These are phyloP conservation scores for Theobroma cacao DNA, from an alignment of 345 rosid species.

Conservation along the genomic window DNA sequence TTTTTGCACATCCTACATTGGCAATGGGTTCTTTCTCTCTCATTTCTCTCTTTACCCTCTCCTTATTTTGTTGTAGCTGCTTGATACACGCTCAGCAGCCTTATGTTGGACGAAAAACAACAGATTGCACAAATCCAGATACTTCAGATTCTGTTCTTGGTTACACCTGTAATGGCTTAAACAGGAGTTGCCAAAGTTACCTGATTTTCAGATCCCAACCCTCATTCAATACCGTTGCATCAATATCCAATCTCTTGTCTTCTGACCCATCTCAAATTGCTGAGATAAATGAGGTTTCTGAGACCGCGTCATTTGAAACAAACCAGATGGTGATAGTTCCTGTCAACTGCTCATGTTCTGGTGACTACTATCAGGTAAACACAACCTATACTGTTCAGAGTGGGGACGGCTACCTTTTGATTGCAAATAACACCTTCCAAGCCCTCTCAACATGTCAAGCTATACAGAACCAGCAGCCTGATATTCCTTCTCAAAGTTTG, in stretches of 20 bases:
- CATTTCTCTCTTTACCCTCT: conserved; percentile 13
- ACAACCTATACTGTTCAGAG: conserved; percentile 40
- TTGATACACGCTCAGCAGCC: conserved; percentile 62
- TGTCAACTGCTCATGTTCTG: conserved; percentile 68
- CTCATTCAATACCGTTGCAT: conserved; percentile 41
- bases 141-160: conserved; percentile 56
- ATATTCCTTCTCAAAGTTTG: conserved; percentile 17
- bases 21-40: conserved; percentile 25
- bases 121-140: conserved; percentile 35
- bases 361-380: conserved; percentile 48
- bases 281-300: conserved; percentile 43
- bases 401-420: conserved; percentile 13
- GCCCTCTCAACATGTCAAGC: conserved; percentile 88
- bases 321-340: conserved; percentile 60
- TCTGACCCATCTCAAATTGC: conserved; percentile 47
- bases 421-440: conserved; percentile 62
- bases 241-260: conserved; percentile 54
- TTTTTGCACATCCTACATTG: background rate
- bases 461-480: conserved; percentile 35
- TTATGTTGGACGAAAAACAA: conserved; percentile 44
- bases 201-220: conserved; percentile 62
- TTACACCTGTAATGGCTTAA: conserved; percentile 68
- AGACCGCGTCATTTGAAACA: conserved; percentile 29
- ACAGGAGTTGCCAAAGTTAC: conserved; percentile 55
- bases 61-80: conserved; percentile 20